Conservation (phyloP, 2,329 filamentous ascomycete species). For the Calonectria crousiana region DNA sequence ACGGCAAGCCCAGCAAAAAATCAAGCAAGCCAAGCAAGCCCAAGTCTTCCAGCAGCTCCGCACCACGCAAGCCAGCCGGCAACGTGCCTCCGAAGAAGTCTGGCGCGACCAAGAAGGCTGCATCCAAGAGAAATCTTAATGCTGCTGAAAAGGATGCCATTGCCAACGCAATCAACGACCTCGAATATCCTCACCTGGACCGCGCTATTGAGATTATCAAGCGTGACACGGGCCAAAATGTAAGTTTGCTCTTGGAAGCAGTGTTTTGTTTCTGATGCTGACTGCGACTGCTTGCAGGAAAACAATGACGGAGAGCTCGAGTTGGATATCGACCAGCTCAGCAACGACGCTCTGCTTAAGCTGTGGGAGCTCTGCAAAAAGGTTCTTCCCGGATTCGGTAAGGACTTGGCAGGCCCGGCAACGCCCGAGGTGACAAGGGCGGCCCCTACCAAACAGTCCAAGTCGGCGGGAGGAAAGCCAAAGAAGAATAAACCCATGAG, state of each 20-base stretch:
- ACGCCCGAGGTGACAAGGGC: conserved; percentile 47
- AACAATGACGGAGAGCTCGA: conserved; percentile 71
- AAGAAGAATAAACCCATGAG: conserved; percentile 84
- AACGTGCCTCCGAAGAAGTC: conserved; percentile 51
- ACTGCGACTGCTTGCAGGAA: conserved; percentile 54
- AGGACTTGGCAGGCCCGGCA: conserved; percentile 44
- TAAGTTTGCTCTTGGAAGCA: conserved; percentile 56
- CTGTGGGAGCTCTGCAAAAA: conserved; percentile 62
- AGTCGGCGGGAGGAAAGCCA: conserved; percentile 58
- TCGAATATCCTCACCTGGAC: conserved; percentile 82
- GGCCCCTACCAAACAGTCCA: conserved; percentile 46
- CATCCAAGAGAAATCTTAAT: conserved; percentile 68
- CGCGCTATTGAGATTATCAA: conserved; percentile 92
- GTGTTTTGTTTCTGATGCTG: not conserved
- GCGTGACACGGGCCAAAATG: conserved; percentile 82
- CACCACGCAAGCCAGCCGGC: conserved; percentile 58
- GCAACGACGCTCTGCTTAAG: conserved; percentile 66
- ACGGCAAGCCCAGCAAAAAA: conserved; percentile 69
- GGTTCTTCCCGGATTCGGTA: conserved; percentile 56
- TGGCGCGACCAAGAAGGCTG: conserved; percentile 58
- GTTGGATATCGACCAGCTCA: conserved; percentile 70
- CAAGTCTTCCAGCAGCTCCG: conserved; percentile 49
- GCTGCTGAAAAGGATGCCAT: conserved; percentile 92
- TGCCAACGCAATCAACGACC: conserved; percentile 83
- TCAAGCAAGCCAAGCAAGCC: conserved; percentile 70